A percentile compares a stretch with the other conserved stretches of the same genome.
Evolutionary conservation across 768 basidiomycete genomes (phyloP).

Genomic region (Rossbeevera mucosa): DNA sequence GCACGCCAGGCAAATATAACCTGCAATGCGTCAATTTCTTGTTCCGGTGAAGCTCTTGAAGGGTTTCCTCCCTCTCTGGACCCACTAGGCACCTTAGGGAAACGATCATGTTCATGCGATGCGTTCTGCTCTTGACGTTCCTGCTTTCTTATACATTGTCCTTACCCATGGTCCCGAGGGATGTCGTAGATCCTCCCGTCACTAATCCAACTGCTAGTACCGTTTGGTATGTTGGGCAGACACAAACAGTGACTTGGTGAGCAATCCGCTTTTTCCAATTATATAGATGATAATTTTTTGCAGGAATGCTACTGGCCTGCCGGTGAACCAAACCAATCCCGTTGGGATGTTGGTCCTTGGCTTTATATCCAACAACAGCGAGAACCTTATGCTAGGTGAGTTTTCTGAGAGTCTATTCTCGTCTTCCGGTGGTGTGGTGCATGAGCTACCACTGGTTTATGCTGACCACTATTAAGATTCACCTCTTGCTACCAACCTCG

Average conservation of each 20-base stretch:
- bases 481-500: constrained; percentile 33
- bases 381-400: constrained; percentile 30
- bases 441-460: neutral
- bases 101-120: constrained; percentile 24
- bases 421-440: neutral
- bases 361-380: constrained; percentile 26
- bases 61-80: constrained; percentile 16
- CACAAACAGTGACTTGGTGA: constrained; percentile 50
- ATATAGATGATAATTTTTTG: constrained; percentile 29
- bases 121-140: constrained; percentile 20
- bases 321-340: constrained; percentile 28
- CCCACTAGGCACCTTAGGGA: constrained; percentile 7
- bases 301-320: constrained; percentile 20
- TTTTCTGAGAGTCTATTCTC: neutral
- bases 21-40: neutral
- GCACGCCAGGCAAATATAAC: constrained; percentile 22
- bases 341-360: constrained; percentile 30
- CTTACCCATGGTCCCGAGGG: constrained; percentile 34
- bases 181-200: constrained; percentile 47
- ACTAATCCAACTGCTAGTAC: constrained; percentile 38
- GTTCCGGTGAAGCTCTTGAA: constrained; percentile 11
- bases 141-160: constrained; percentile 23
- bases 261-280: neutral
- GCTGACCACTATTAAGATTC: constrained; percentile 23
- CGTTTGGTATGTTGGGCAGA: constrained; percentile 43